These are phyloP conservation scores for Quercus bicolor DNA, from an alignment of 306 rosid genomes.

Conservation along the genomic window DNA sequence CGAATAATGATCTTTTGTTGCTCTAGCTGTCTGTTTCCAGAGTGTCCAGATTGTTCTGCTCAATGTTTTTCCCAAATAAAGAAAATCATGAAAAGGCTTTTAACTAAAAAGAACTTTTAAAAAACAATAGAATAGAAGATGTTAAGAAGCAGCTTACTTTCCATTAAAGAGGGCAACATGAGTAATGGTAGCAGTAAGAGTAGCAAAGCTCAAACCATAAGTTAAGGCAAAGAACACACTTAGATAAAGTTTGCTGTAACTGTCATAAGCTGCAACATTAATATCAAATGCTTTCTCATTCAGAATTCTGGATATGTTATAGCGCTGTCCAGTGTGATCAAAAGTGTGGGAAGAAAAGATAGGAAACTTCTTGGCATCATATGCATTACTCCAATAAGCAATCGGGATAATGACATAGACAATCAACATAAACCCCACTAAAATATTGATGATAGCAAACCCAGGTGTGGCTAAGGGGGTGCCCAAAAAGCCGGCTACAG, in stretches of 20 bases:
- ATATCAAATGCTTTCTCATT: constrained; percentile 43
- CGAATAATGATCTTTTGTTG: constrained; percentile 21
- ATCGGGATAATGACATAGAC: constrained; percentile 51
- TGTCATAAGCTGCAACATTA: constrained; percentile 37
- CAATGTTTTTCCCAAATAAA: not conserved
- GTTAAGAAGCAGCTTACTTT: constrained; percentile 41
- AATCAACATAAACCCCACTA: constrained; percentile 46
- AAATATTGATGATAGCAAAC: constrained; percentile 53
- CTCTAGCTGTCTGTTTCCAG: constrained; percentile 46
- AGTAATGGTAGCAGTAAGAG: constrained; percentile 60
- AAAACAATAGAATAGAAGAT: not conserved
- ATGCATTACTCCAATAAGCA: constrained; percentile 61
- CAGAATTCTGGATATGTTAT: constrained; percentile 50
- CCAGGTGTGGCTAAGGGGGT: constrained; percentile 76
- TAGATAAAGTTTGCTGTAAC: constrained; percentile 70
- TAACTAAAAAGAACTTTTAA: not conserved
- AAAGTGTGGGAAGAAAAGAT: constrained; percentile 63
- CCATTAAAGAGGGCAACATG: constrained; percentile 89
- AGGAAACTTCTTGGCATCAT: constrained; percentile 76
- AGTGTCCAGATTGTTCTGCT: constrained; percentile 41
- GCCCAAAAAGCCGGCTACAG: constrained; percentile 61
- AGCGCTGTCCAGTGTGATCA: constrained; percentile 50
- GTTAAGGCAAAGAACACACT: constrained; percentile 61
- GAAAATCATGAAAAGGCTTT: constrained; percentile 4
- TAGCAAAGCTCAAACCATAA: constrained; percentile 82